A percentile compares a stretch with the other conserved stretches of the same genome.
Evolutionary conservation across 2,329 filamentous ascomycete genomes (phyloP).

Genomic region (Aureobasidium sp.): DNA sequence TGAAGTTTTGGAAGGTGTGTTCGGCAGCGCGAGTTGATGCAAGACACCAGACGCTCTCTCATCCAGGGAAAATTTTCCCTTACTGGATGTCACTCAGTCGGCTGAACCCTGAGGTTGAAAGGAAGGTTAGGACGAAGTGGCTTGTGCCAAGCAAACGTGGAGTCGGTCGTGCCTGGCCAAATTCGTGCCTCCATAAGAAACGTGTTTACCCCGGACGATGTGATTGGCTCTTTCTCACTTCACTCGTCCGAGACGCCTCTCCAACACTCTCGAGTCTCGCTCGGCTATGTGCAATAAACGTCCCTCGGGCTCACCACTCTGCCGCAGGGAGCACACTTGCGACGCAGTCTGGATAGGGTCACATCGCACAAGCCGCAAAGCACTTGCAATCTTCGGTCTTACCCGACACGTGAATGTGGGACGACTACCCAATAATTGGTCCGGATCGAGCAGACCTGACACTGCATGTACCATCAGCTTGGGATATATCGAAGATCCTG

Average conservation of each 20-base stretch:
- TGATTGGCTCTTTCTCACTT: background rate
- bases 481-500: background rate
- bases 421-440: background rate
- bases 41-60: background rate
- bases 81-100: background rate
- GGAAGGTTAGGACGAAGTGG: conserved; percentile 5
- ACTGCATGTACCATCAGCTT: background rate
- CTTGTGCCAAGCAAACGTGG: conserved; percentile 8
- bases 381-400: conserved; percentile 1
- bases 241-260: background rate
- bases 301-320: background rate
- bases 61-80: background rate
- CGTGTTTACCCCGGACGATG: background rate
- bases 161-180: background rate
- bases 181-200: background rate
- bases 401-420: conserved; percentile 3
- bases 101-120: background rate
- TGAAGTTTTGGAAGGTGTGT: background rate
- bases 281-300: conserved; percentile 7
- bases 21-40: background rate
- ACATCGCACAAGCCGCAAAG: background rate
- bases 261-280: background rate
- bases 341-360: background rate
- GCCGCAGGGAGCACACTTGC: conserved; percentile 1
- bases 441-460: background rate